Conservation (phyloP, 2,329 filamentous ascomycete genomes). For the Cytospora piceicola region DNA sequence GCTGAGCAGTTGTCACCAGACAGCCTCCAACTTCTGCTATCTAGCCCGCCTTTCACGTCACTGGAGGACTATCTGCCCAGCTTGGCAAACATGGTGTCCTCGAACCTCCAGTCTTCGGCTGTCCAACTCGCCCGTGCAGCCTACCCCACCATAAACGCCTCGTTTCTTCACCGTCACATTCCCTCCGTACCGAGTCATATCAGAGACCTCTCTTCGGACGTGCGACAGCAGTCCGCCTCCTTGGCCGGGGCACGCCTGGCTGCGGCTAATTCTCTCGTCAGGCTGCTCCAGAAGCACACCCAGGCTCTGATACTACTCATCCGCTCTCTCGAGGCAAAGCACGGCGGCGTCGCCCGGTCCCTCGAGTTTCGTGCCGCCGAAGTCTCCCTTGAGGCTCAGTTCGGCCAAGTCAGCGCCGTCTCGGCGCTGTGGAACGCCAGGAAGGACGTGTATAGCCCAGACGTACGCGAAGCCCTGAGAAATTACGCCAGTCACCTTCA, state of each 20-base stretch:
- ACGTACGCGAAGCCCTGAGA: constrained; percentile 47
- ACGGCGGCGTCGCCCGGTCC: constrained; percentile 54
- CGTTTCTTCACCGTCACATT: constrained; percentile 62
- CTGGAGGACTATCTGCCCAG: constrained; percentile 53
- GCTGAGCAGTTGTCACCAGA: constrained; percentile 43
- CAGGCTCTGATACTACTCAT: constrained; percentile 48
- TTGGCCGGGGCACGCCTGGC: constrained; percentile 47
- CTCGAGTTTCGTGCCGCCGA: constrained; percentile 56
- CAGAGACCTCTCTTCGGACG: constrained; percentile 41
- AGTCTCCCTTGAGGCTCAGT: constrained; percentile 48
- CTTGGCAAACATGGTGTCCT: constrained; percentile 52
- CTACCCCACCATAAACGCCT: constrained; percentile 56
- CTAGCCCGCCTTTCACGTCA: constrained; percentile 52
- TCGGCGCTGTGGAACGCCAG: constrained; percentile 42
- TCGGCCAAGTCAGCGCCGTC: constrained; percentile 45
- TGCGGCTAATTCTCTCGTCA: constrained; percentile 43
- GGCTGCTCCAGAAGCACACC: constrained; percentile 47
- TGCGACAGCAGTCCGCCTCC: constrained; percentile 38
- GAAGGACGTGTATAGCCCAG: constrained; percentile 50
- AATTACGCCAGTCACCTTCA: constrained; percentile 55
- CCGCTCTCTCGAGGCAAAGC: constrained; percentile 58
- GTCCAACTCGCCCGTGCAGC: constrained; percentile 52
- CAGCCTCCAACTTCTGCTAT: constrained; percentile 50
- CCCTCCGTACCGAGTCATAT: constrained; percentile 50
- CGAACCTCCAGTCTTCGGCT: constrained; percentile 54